phyloP scores from a whole-genome alignment of 2,329 filamentous ascomycete species.

The Botrytis medusae region DNA sequence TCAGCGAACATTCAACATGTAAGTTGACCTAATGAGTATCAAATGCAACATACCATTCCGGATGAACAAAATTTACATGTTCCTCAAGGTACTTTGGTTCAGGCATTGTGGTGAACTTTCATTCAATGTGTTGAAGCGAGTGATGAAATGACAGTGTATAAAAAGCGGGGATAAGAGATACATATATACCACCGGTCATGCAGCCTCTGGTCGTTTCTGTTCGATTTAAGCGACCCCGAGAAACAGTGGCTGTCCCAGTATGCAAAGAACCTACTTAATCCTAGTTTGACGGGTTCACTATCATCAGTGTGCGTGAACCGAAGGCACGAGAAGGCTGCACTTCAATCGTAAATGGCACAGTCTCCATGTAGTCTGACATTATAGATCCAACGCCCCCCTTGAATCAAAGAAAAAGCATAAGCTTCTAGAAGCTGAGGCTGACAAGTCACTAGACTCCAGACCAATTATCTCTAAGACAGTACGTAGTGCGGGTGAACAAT shows the following conservation, averaged over 20 bases:
- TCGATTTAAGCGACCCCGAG: neutral
- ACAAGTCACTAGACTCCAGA: neutral
- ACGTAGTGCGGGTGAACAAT: neutral
- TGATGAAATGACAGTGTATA: neutral
- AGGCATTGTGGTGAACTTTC: neutral
- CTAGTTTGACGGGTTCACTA: neutral
- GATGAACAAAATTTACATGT: constrained; percentile 3
- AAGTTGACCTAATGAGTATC: neutral
- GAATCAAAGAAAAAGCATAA: neutral
- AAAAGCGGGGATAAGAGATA: neutral
- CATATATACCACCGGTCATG: constrained; percentile 1
- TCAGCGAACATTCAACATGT: neutral
- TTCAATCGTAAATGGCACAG: neutral
- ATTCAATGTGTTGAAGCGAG: no score
- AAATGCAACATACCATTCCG: neutral
- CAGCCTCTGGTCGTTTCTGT: neutral
- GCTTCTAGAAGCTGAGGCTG: constrained; percentile 1
- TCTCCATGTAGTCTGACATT: neutral
- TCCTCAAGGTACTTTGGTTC: neutral
- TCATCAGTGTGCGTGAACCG: neutral
- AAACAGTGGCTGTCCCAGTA: neutral
- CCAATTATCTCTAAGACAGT: neutral
- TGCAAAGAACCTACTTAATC: neutral
- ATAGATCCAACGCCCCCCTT: neutral
- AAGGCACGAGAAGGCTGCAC: neutral